Base-by-base conservation (phyloP, 352 stramenopile genomes). In the Pythium vanterpoolii region DNA sequence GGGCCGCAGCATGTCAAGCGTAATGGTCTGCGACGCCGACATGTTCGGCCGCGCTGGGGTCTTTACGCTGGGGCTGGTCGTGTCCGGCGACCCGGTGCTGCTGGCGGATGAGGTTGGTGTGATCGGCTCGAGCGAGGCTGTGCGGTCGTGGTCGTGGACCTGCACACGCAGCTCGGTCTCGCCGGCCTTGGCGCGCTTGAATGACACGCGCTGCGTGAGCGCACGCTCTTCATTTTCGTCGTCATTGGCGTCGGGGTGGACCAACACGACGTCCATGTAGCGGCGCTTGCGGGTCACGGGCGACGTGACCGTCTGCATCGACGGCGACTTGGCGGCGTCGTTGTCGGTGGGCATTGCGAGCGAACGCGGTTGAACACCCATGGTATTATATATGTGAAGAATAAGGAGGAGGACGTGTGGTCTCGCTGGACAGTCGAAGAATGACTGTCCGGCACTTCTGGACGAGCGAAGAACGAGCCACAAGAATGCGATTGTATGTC, bases 1-100 rank as follows among this genome's bases (percentile, higher is more conserved):
- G 19, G 81, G 86, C 18, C 79, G 79, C 48, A 95, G 67, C 71
- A 87, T 90, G 54, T 87, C 79, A 30, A 93, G 74, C 47, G 83
- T 95, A 61, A 95, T 92, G 56, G 69, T 88, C 62, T 76, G 81
- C 19, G 82, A 91, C 28, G 79, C 77, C 44, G 82, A 83, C 77
- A 87, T 86, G 70, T 89, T 87, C 39, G 76, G 68, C 8, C 77
- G 72, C 4, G 72, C 60, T 0, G 36, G 28, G 0, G 47, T 77
- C 55, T 62, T 62, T 11, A 46, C 66, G 5, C 47, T 58, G 8
- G 48, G 57, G 19, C 48, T 64, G 47, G 48, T 40, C 46, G 55
- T 56, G 27, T 45, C 49, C 1, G 13, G 31, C 13, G 39, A 27
- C 33, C 21, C 30, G 11, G 9, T 38, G 23, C 7, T 21, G 10